phyloP scores from a whole-genome alignment of 495 filamentous ascomycete species.

The Penicillium riverlandense region DNA sequence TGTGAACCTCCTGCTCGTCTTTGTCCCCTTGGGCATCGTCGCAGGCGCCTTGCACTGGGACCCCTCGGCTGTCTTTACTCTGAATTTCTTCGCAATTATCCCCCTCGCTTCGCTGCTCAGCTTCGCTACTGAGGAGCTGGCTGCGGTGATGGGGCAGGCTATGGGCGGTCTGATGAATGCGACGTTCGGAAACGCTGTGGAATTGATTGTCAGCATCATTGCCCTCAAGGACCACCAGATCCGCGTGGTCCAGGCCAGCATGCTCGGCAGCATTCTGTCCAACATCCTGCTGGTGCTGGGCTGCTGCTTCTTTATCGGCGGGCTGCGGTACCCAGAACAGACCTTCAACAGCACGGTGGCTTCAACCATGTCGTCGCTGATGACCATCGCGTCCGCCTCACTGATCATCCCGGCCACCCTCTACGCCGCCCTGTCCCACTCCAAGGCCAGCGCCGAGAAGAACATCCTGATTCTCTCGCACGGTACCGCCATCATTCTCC shows the following conservation, averaged over 20 bases:
- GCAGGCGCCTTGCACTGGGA: conserved; percentile 66
- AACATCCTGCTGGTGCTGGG: conserved; percentile 93
- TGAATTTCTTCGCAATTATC: conserved; percentile 96
- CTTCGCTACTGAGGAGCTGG: conserved; percentile 92
- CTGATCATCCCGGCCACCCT: conserved; percentile 87
- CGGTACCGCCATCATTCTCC: conserved; percentile 82
- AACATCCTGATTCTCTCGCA: conserved; percentile 82
- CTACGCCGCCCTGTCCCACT: conserved; percentile 48
- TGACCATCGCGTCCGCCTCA: conserved; percentile 85
- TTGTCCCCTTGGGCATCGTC: conserved; percentile 84
- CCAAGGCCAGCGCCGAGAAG: conserved; percentile 9
- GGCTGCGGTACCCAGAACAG: conserved; percentile 60
- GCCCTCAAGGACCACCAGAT: conserved; percentile 81
- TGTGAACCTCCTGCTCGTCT: conserved; percentile 80
- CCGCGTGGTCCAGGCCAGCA: conserved; percentile 92
- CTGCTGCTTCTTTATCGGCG: conserved; percentile 92
- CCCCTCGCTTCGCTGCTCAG: conserved; percentile 87
- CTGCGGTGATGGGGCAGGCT: conserved; percentile 76
- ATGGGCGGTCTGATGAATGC: conserved; percentile 91
- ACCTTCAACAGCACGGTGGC: conserved; percentile 81
- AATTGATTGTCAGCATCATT: conserved; percentile 94
- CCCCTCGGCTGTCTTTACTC: conserved; percentile 68
- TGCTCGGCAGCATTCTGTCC: conserved; percentile 94
- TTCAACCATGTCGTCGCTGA: conserved; percentile 91
- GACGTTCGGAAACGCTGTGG: conserved; percentile 97